phyloP scores from a whole-genome alignment of 1,284 basidiomycete species.

The Boletus coffeatus region DNA sequence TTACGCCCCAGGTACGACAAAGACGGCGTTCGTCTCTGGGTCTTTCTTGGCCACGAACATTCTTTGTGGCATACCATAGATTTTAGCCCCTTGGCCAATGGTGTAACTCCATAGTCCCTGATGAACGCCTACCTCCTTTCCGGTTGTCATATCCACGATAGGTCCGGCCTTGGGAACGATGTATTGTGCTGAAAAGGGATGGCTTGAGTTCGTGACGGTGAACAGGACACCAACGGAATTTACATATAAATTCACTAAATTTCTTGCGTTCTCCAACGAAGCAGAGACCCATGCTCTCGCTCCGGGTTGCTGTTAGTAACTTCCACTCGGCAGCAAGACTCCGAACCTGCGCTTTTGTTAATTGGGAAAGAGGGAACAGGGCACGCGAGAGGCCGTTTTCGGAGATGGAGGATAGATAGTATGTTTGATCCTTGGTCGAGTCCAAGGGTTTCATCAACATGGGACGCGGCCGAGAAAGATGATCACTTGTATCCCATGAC shows the following conservation, averaged over 20 bases:
- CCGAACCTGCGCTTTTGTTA: slow-evolving; percentile 73
- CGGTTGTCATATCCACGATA: slow-evolving; percentile 58
- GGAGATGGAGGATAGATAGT: slow-evolving; percentile 82
- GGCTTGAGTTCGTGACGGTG: slow-evolving; percentile 7
- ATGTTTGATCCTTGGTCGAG: slow-evolving; percentile 84
- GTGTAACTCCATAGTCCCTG: slow-evolving; percentile 85
- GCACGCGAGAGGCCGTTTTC: slow-evolving; percentile 61
- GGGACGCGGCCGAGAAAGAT: slow-evolving; percentile 37
- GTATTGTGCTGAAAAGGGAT: slow-evolving; percentile 60
- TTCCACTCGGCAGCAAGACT: slow-evolving; percentile 62
- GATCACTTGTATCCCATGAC: slow-evolving; percentile 35
- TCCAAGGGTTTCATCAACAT: slow-evolving; percentile 67
- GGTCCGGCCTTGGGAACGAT: slow-evolving; percentile 61
- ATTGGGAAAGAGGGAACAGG: slow-evolving; percentile 72
- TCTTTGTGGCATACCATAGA: slow-evolving; percentile 57
- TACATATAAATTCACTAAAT: slow-evolving; percentile 77
- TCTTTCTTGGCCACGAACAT: slow-evolving; percentile 82
- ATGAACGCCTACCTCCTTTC: slow-evolving; percentile 58
- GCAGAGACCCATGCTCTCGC: slow-evolving; percentile 96
- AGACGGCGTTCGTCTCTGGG: slow-evolving; percentile 51
- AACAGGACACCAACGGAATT: slow-evolving; percentile 7
- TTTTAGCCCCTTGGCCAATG: slow-evolving; percentile 73
- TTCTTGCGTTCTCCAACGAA: slow-evolving; percentile 83
- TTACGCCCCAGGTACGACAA: slow-evolving; percentile 73
- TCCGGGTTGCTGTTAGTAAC: slow-evolving; percentile 74